phyloP scores from a whole-genome alignment of 2,329 filamentous ascomycete species.

The Hymenoscyphus infarciens region DNA sequence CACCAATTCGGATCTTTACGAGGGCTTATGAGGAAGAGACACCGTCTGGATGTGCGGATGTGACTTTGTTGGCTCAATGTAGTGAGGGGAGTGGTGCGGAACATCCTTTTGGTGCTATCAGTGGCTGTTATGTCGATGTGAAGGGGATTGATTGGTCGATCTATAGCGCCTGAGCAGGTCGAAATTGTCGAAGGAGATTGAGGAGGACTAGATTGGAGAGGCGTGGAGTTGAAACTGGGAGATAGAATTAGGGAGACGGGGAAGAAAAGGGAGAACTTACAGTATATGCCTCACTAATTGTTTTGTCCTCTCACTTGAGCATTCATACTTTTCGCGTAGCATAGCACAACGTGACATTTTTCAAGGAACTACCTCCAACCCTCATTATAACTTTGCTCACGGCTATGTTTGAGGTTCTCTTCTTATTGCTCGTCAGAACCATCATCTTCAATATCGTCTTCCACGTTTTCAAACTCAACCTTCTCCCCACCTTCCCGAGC shows the following conservation, averaged over 20 bases:
- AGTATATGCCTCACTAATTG: background rate
- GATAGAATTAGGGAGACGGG: background rate
- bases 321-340: background rate
- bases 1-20: conserved; percentile 38
- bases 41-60: conserved; percentile 38
- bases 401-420: background rate
- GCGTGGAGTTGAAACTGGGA: background rate
- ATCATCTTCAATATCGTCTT: conserved; percentile 9
- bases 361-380: background rate
- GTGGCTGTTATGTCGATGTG: conserved; percentile 43
- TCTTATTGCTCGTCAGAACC: conserved; percentile 1
- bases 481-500: conserved; percentile 23
- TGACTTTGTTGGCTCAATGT: conserved; percentile 45
- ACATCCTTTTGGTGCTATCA: conserved; percentile 40
- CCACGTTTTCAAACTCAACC: conserved; percentile 20
- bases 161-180: conserved; percentile 24
- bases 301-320: background rate
- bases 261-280: background rate
- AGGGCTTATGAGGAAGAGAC: conserved; percentile 38
- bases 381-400: background rate
- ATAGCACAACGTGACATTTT: conserved; percentile 2
- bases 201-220: background rate
- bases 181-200: background rate
- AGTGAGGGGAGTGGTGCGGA: conserved; percentile 37
- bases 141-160: conserved; percentile 39